Evolutionary conservation across 352 stramenopile species (phyloP).

Genomic region (Phytophthora fragariae): DNA sequence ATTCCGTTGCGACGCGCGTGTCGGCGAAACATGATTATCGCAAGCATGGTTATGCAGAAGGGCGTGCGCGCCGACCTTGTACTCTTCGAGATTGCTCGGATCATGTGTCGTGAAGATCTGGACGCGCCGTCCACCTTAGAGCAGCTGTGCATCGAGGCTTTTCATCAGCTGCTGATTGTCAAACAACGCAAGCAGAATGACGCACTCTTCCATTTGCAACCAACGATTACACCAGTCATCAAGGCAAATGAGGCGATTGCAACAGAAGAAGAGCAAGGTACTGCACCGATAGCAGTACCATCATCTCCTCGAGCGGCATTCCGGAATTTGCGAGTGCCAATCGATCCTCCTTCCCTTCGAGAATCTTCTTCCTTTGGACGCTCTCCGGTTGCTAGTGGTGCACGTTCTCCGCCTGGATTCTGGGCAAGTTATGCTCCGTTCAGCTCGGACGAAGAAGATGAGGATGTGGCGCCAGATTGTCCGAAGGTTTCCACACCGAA

Average conservation of each 20-base stretch:
- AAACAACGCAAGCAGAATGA: slow-evolving; percentile 44
- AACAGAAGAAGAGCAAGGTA: slow-evolving; percentile 15
- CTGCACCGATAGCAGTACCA: slow-evolving; percentile 24
- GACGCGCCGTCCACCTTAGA: slow-evolving; percentile 77
- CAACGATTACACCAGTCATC: slow-evolving; percentile 19
- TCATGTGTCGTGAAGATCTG: slow-evolving; percentile 88
- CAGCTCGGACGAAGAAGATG: slow-evolving; percentile 64
- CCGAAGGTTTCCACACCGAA: slow-evolving; percentile 14
- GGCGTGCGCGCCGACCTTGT: slow-evolving; percentile 68
- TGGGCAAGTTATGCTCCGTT: slow-evolving; percentile 83
- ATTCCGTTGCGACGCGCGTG: slow-evolving; percentile 80
- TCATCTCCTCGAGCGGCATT: slow-evolving; percentile 38
- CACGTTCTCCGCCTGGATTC: slow-evolving; percentile 75
- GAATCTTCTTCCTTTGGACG: slow-evolving; percentile 31
- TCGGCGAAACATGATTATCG: slow-evolving; percentile 84
- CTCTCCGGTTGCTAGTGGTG: slow-evolving; percentile 53
- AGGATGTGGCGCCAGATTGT: slow-evolving; percentile 37
- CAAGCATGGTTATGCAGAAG: slow-evolving; percentile 81
- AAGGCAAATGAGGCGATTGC: slow-evolving; percentile 22
- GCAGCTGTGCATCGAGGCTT: slow-evolving; percentile 72
- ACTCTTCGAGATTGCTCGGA: slow-evolving; percentile 78
- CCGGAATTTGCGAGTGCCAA: slow-evolving; percentile 61
- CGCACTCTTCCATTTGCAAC: slow-evolving; percentile 28
- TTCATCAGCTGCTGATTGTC: slow-evolving; percentile 57
- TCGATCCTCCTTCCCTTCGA: slow-evolving; percentile 46